Conservation (phyloP, 768 basidiomycete genomes). For the Russula vinacea region DNA sequence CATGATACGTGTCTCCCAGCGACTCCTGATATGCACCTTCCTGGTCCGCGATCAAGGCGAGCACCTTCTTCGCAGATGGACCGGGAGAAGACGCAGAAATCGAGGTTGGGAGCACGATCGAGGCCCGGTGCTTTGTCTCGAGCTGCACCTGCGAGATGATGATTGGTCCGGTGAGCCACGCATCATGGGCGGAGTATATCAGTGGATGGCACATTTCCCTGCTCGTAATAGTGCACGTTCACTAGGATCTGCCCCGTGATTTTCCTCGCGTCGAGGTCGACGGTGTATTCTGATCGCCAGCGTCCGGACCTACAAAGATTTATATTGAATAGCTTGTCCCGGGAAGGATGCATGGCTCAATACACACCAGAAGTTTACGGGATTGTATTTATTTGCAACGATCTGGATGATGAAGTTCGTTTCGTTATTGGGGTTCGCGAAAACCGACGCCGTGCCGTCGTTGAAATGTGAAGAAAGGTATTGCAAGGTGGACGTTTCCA, state of each 20-base stretch:
- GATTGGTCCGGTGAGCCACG: not conserved
- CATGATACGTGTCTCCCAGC: conserved; percentile 77
- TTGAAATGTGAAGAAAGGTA: conserved; percentile 83
- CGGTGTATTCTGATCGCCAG: conserved; percentile 85
- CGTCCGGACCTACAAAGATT: conserved; percentile 74
- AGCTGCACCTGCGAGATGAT: conserved; percentile 75
- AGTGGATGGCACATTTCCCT: conserved; percentile 71
- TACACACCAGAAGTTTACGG: conserved; percentile 84
- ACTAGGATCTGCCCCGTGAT: conserved; percentile 73
- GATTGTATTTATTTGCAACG: conserved; percentile 96
- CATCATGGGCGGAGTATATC: not conserved
- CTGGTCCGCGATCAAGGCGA: conserved; percentile 79
- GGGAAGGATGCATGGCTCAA: not conserved
- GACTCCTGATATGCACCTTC: conserved; percentile 76
- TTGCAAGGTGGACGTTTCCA: conserved; percentile 62
- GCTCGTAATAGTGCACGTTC: conserved; percentile 96
- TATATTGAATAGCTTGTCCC: not conserved
- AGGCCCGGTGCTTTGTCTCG: conserved; percentile 64
- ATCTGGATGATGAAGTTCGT: conserved; percentile 67
- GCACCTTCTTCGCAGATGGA: conserved; percentile 61
- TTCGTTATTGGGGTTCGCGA: conserved; percentile 49
- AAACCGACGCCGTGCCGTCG: conserved; percentile 73
- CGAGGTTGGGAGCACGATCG: conserved; percentile 60
- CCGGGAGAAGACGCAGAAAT: conserved; percentile 50
- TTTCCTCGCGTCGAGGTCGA: conserved; percentile 61